A percentile compares a stretch with the other conserved stretches of the same genome.
These are phyloP conservation scores for Sarocladium kiliense DNA, from an alignment of 2,329 filamentous ascomycete genomes.

Conservation along the genomic window DNA sequence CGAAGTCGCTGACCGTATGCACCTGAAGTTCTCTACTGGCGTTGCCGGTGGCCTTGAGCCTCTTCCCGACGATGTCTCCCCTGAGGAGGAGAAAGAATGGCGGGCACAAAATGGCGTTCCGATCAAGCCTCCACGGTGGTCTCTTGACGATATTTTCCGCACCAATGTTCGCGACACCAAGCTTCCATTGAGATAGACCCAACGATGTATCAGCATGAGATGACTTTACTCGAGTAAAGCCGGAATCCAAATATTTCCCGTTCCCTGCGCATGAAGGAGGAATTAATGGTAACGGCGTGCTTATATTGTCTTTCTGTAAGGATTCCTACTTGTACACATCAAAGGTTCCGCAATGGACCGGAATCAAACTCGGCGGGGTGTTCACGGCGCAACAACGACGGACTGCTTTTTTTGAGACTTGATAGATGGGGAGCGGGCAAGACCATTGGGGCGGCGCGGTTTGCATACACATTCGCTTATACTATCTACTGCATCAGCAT, in stretches of 20 bases:
- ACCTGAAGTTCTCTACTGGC: slow-evolving; percentile 96
- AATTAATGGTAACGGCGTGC: background rate
- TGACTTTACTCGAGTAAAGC: background rate
- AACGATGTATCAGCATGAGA: background rate
- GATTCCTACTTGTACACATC: background rate
- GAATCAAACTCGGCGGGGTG: slow-evolving; percentile 12
- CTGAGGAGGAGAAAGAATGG: slow-evolving; percentile 69
- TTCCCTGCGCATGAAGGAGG: background rate
- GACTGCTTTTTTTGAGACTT: background rate
- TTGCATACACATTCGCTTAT: slow-evolving; percentile 9
- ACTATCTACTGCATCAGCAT: slow-evolving; percentile 1
- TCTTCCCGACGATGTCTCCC: slow-evolving; percentile 63
- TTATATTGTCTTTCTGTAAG: background rate
- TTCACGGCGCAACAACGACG: slow-evolving; percentile 17
- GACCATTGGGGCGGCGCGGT: slow-evolving; percentile 3
- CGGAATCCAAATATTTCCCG: background rate
- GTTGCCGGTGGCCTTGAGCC: slow-evolving; percentile 82
- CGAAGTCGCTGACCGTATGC: slow-evolving; percentile 84
- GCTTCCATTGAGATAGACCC: slow-evolving; percentile 56
- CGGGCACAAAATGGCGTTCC: slow-evolving; percentile 59
- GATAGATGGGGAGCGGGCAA: background rate
- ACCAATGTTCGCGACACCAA: slow-evolving; percentile 73
- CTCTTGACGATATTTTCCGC: slow-evolving; percentile 74
- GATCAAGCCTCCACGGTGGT: slow-evolving; percentile 74
- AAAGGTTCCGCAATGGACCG: slow-evolving; percentile 8